These are phyloP conservation scores for Paxillus ammoniavirescens DNA, from an alignment of 768 basidiomycete genomes.

Conservation along the genomic window DNA sequence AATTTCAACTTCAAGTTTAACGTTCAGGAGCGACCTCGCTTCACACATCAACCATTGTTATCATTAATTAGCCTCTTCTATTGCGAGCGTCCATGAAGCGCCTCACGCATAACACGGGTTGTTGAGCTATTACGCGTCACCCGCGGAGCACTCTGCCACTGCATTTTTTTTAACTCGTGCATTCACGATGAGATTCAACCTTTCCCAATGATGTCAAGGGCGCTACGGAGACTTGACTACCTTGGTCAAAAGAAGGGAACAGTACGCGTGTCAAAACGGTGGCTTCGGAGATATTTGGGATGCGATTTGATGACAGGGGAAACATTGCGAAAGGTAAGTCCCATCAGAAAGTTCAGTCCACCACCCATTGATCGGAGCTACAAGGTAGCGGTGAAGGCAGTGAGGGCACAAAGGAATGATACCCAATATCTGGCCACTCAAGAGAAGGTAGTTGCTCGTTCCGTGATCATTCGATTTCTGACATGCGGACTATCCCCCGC, in stretches of 20 bases:
- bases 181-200: neutral
- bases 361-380: neutral
- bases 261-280: conserved; percentile 10
- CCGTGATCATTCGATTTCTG: neutral
- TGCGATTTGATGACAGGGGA: conserved; percentile 17
- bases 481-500: neutral
- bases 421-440: neutral
- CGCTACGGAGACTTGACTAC: conserved; percentile 4
- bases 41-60: no score
- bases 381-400: conserved; percentile 22
- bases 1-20: no score
- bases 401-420: conserved; percentile 1
- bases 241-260: conserved; percentile 1
- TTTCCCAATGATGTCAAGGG: conserved; percentile 1
- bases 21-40: no score
- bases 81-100: no score
- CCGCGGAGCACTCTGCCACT: no score
- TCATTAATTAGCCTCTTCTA: no score
- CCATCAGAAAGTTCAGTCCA: neutral
- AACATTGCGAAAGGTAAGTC: conserved; percentile 6
- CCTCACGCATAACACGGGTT: no score
- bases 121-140: no score
- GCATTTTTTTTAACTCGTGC: neutral
- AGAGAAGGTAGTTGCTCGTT: conserved; percentile 12
- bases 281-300: conserved; percentile 23